phyloP scores from a whole-genome alignment of 2,329 filamentous ascomycete species.

The Dactylellina sp. region DNA sequence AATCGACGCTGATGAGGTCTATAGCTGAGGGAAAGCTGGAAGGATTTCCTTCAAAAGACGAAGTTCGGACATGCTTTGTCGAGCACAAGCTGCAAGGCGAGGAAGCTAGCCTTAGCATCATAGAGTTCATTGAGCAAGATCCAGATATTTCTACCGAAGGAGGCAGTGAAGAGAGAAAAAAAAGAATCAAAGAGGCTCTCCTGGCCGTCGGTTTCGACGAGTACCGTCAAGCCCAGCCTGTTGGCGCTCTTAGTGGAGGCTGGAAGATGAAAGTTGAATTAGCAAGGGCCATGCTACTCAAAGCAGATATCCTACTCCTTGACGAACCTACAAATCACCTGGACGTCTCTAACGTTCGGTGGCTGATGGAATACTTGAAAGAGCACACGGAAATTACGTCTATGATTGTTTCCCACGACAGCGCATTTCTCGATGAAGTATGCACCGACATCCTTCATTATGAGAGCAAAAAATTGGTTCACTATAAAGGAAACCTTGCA shows the following conservation, averaged over 20 bases:
- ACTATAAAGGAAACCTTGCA: constrained; percentile 84
- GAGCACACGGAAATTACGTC: constrained; percentile 96
- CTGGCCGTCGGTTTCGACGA: constrained; percentile 95
- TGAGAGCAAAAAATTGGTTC: constrained; percentile 93
- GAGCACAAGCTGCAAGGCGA: constrained; percentile 98
- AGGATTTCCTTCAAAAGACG: constrained; percentile 92
- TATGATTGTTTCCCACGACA: constrained; percentile 98
- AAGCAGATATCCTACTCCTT: constrained; percentile 92
- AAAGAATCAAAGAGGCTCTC: constrained; percentile 85
- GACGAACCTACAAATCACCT: constrained; percentile 99
- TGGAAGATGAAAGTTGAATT: constrained; percentile 99
- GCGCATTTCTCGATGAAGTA: constrained; percentile 93
- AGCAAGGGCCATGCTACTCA: constrained; percentile 94
- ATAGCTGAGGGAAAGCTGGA: constrained; percentile 96
- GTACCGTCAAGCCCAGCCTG: constrained; percentile 86
- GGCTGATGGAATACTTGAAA: constrained; percentile 95
- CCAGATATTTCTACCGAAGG: constrained; percentile 56
- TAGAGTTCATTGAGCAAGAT: constrained; percentile 85
- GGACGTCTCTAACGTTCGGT: constrained; percentile 94
- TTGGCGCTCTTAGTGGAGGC: constrained; percentile 94
- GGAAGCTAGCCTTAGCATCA: constrained; percentile 93
- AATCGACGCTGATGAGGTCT: constrained; percentile 98
- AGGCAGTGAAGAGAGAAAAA: constrained; percentile 63
- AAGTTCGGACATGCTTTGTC: constrained; percentile 95
- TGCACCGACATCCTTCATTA: constrained; percentile 99